Evolutionary conservation across 768 basidiomycete genomes (phyloP), one percentile per base, ranked within the genome.

Genomic region (Xerocomellus intermedius): DNA sequence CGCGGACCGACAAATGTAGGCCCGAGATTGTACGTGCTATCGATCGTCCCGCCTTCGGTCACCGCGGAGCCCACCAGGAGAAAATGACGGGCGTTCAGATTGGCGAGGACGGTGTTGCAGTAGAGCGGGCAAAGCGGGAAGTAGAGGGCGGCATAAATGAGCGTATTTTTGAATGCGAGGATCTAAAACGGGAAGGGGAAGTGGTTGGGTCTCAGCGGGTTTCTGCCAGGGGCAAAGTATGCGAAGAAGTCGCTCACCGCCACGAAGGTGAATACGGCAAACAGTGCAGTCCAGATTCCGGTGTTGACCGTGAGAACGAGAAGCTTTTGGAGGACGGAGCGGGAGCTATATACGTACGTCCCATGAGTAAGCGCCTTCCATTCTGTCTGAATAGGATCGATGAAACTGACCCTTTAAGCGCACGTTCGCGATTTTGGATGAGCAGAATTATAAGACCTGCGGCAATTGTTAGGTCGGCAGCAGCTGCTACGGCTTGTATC

Each of bases 201-300:
- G 14, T 9, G 9, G 5, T 14, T 19, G 16, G 17, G 17, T 16
- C 2, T 44, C 26, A 44, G n/a, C 8, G 16, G 16, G 33, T 24
- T 35, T 5, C 13, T 21, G 19, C 8, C 32, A 30, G 32, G 22
- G 7, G 21, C 6, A 39, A 13, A 14, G 16, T 8, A 37, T 21
- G 21, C 16, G 26, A 19, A 38, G 12, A 19, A 30, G 10, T 13
- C 10, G 14, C 50, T 54, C 22, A 55, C 56, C 2, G 41, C 0
- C 12, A 57, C 39, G 6, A 61, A 42, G 22, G 39, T 45, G 8
- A 45, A 14, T 2, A 52, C 22, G 12, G 48, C 49, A 32, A 52
- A 57, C 19, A 61, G 8, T 17, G 55, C 49, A n/a, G 56, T 62
- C 59, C 61, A 61, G 17, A 51, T 33, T 5, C 52, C 55, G 30